A percentile compares a stretch with the other conserved stretches of the same genome.
These are phyloP conservation scores for Kalmanozyma brasiliensis DNA, from an alignment of 1,284 basidiomycete species.

Conservation along the genomic window DNA sequence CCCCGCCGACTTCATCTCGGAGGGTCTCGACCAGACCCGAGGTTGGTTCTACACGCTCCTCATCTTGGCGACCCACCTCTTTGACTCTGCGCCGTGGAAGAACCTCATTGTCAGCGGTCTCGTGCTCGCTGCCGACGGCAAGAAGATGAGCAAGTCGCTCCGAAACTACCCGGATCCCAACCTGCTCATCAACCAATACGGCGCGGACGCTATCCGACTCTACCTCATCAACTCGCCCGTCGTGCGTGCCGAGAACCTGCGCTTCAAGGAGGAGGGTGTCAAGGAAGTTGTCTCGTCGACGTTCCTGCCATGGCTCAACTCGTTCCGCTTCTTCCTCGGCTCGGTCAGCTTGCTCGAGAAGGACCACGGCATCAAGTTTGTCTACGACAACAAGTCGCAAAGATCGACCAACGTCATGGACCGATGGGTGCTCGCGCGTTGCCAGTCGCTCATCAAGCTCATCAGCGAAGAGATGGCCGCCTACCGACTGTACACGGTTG, in stretches of 20 bases:
- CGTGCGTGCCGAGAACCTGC: slow-evolving; percentile 95
- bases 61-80: slow-evolving; percentile 93
- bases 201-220: slow-evolving; percentile 95
- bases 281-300: slow-evolving; percentile 94
- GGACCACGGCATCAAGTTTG: slow-evolving; percentile 80
- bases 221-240: slow-evolving; percentile 99
- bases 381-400: slow-evolving; percentile 86
- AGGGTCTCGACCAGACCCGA: slow-evolving; percentile 79
- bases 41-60: slow-evolving; percentile 99
- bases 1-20: slow-evolving; percentile 97
- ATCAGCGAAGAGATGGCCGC: slow-evolving; percentile 94
- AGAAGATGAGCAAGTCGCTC: slow-evolving; percentile 99
- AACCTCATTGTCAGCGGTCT: slow-evolving; percentile 97
- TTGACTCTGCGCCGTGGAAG: slow-evolving; percentile 94
- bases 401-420: slow-evolving; percentile 96
- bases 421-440: slow-evolving; percentile 95
- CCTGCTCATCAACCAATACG: slow-evolving; percentile 88
- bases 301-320: slow-evolving; percentile 98
- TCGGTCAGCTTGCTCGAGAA: slow-evolving; percentile 91
- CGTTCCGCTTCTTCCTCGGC: slow-evolving; percentile 99
- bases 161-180: slow-evolving; percentile 99
- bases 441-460: slow-evolving; percentile 92
- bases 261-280: slow-evolving; percentile 98
- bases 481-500: slow-evolving; percentile 97
- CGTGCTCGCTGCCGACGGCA: slow-evolving; percentile 95